Conservation (phyloP, 176 grass and related monocot species). For the Neostapfia colusana region DNA sequence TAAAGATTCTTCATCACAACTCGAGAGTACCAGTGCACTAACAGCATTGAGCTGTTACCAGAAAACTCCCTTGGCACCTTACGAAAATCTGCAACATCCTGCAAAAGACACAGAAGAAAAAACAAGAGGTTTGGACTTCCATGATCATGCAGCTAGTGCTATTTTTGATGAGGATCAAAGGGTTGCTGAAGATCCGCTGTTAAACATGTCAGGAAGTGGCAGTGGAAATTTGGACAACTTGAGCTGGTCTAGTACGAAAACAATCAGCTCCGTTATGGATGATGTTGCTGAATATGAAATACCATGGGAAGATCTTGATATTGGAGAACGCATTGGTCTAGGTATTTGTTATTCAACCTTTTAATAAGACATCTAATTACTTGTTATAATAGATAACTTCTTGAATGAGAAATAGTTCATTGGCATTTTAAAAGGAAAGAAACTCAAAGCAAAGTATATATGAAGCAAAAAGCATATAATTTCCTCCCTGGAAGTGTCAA, state of each 20-base stretch:
- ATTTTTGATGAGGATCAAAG: constrained; percentile 43
- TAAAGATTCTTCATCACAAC: constrained; percentile 39
- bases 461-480: not conserved
- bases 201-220: constrained; percentile 39
- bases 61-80: constrained; percentile 30
- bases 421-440: constrained; percentile 21
- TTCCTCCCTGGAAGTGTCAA: not conserved
- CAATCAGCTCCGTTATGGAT: constrained; percentile 68
- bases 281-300: constrained; percentile 76
- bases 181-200: constrained; percentile 36
- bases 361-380: not conserved
- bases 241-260: constrained; percentile 52
- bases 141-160: constrained; percentile 23
- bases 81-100: constrained; percentile 35
- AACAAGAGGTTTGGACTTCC: constrained; percentile 32
- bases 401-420: not conserved
- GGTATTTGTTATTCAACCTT: constrained; percentile 43
- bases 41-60: constrained; percentile 24
- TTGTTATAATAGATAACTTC: not conserved
- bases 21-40: not conserved
- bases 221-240: constrained; percentile 45
- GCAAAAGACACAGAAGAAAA: constrained; percentile 42
- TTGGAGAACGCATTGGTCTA: constrained; percentile 95
- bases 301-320: constrained; percentile 94
- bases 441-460: constrained; percentile 4